These are phyloP conservation scores for Skeletonema costatum DNA, from an alignment of 108 stramenopile species.

Conservation along the genomic window DNA sequence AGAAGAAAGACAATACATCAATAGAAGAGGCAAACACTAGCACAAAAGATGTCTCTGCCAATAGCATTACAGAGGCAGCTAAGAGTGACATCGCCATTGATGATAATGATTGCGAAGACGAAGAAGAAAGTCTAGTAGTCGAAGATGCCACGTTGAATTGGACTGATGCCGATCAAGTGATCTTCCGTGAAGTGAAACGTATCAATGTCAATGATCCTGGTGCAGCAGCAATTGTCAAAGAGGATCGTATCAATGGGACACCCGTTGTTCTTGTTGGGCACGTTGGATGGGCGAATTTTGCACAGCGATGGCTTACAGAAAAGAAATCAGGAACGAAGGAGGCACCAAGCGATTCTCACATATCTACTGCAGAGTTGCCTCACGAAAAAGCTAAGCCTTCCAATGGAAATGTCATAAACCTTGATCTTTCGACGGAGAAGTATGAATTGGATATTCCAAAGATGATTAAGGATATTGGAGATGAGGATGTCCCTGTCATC, in stretches of 20 bases:
- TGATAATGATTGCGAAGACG: conserved; percentile 1
- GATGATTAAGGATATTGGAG: conserved; percentile 75
- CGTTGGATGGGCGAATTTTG: conserved; percentile 79
- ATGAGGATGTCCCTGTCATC: conserved; percentile 74
- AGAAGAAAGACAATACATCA: neutral
- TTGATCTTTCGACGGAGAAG: conserved; percentile 42
- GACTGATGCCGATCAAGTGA: conserved; percentile 53
- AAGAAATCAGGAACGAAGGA: conserved; percentile 7
- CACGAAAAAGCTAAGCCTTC: too few relatives aligned
- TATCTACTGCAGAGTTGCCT: neutral
- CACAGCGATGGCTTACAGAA: conserved; percentile 62
- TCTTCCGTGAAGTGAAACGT: conserved; percentile 56
- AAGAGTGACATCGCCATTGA: neutral
- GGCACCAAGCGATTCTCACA: neutral
- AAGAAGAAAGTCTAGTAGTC: neutral
- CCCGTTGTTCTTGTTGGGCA: conserved; percentile 78
- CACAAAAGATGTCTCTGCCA: conserved; percentile 1
- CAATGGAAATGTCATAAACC: neutral
- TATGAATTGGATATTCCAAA: conserved; percentile 53
- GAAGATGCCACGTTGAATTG: conserved; percentile 44
- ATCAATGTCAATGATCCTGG: conserved; percentile 55
- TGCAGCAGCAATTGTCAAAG: conserved; percentile 52
- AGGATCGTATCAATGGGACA: conserved; percentile 64
- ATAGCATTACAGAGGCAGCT: conserved; percentile 6
- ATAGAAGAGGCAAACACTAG: neutral